phyloP scores from a whole-genome alignment of 1,139 yeast species.

The Nadsonia commutata region DNA sequence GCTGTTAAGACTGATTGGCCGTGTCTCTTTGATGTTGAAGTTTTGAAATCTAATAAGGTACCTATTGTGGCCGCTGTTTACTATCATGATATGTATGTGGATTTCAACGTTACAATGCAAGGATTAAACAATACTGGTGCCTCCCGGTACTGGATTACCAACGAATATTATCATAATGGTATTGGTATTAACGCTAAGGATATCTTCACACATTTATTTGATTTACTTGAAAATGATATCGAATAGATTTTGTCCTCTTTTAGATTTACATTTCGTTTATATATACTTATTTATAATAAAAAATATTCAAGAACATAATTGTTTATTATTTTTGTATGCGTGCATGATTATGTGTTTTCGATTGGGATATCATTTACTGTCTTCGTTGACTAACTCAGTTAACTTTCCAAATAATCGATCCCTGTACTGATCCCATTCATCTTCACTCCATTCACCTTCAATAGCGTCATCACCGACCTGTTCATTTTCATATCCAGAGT shows the following conservation, averaged over 20 bases:
- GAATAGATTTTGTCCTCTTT: too few species aligned
- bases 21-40: slow-evolving; percentile 27
- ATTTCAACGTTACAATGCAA: slow-evolving; percentile 29
- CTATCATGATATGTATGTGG: slow-evolving; percentile 40
- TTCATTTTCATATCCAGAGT: neutral
- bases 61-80: slow-evolving; percentile 36
- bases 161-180: slow-evolving; percentile 41
- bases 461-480: neutral
- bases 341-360: too few species aligned
- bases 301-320: too few species aligned
- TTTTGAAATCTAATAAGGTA: slow-evolving; percentile 15
- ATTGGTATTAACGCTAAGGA: slow-evolving; percentile 29
- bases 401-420: neutral
- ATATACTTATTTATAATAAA: too few species aligned
- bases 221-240: slow-evolving; percentile 29
- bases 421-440: neutral
- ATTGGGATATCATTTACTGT: too few species aligned
- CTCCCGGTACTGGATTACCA: slow-evolving; percentile 31
- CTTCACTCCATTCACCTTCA: neutral
- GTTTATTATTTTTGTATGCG: too few species aligned
- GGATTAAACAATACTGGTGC: slow-evolving; percentile 25
- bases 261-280: too few species aligned
- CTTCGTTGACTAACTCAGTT: neutral
- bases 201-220: slow-evolving; percentile 30
- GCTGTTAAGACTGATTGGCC: slow-evolving; percentile 32